Evolutionary conservation across 176 grass and related monocot genomes (phyloP), one percentile per base, ranked within the genome.

Genomic region (Oryza nivara): DNA sequence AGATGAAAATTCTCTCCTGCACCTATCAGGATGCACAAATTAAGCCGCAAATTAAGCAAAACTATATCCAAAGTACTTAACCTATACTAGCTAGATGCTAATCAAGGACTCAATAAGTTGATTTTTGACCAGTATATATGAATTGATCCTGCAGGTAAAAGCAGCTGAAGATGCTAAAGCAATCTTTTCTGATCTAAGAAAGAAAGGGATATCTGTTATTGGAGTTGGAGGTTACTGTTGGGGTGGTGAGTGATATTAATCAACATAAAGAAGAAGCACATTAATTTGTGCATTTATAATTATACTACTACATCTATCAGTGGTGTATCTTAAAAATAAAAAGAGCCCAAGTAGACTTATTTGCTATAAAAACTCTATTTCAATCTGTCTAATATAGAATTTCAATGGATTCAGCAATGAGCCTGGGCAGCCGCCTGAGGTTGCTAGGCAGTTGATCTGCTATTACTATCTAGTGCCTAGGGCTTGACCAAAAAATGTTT

Each of bases 211-310:
- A 7, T 58, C 79, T 58, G 3, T 71, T 43, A 13, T 81, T 23
- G 79, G 79, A 26, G 34, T 81, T 43, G 67, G 79, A 23, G 79
- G 79, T 69, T 81, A 81, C 11, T 81, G 79, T 71, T 81, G 79
- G 79, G 79, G 79, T 3, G 79, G 79, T 81, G 22, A 81, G 79
- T 81, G 13, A 70, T 56, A 20, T 7, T 58, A 71, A 43, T n/a
- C 11, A 49, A 51, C 26, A 15, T 11, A 68, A 34, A 41, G 30
- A 48, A 40, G 45, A 30, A 32, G 23, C 28, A 2, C 30, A 41
- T 30, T 32, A 3, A 32, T 32, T 79, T 28, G 15, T 45, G 3
- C 19, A 41, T 46, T 79, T 19, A 30, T 17, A 44, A 38, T 38
- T 6, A 38, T 38, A 52, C 1, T 52, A 52, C 49, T 15, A 49